Percentiles rank a stretch among this genome's conserved stretches.
phyloP scores from a whole-genome alignment of 2,329 filamentous ascomycete genomes.

The Ceratocystis destructans region DNA sequence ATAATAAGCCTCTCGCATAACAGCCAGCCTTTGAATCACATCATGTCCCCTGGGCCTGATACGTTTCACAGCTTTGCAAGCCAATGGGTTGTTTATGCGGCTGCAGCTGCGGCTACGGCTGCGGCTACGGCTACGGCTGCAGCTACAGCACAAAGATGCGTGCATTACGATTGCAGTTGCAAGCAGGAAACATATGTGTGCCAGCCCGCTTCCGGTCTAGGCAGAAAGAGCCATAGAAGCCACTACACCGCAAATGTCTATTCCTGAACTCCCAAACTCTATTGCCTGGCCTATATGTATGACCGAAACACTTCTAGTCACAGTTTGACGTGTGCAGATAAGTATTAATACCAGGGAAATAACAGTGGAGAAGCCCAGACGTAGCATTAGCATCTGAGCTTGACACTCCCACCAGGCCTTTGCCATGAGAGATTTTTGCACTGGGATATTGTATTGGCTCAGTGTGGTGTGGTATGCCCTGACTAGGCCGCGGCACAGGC shows the following conservation, averaged over 20 bases:
- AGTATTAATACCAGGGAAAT: neutral
- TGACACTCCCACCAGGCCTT: neutral
- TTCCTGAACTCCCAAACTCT: neutral
- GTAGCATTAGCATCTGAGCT: neutral
- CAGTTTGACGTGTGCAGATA: neutral
- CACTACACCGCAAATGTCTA: no score
- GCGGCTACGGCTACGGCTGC: no score
- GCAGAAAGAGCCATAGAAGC: no score
- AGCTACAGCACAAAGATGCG: neutral
- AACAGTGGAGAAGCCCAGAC: neutral
- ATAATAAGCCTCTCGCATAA: neutral
- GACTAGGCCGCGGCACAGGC: neutral
- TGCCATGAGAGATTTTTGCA: neutral
- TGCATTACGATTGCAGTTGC: neutral
- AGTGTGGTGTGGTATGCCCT: neutral
- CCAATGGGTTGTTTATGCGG: neutral
- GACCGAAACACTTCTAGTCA: neutral
- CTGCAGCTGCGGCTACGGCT: neutral
- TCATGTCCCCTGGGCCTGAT: neutral
- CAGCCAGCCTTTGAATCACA: neutral
- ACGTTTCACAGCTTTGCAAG: constrained; percentile 2
- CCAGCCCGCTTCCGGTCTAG: neutral
- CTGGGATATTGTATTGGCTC: no score
- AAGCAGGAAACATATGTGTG: neutral
- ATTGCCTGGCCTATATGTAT: neutral